A percentile compares a stretch with the other conserved stretches of the same genome.
Conservation (phyloP, 1,284 basidiomycete genomes). For the Ganoderma resinaceum region DNA sequence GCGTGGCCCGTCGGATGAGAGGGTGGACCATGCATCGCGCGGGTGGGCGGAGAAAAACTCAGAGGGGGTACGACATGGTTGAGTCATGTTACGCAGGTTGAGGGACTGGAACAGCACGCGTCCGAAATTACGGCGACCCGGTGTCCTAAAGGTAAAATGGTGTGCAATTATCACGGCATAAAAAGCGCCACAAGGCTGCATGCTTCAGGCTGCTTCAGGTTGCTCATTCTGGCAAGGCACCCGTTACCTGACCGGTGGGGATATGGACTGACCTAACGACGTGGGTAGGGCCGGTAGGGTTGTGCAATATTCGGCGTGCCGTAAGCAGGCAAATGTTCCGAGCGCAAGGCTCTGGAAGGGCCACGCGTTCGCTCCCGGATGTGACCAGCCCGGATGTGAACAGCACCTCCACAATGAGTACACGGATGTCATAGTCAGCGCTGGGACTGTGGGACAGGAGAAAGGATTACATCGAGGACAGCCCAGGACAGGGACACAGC, state of each 20-base stretch:
- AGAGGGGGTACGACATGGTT: conserved; percentile 23
- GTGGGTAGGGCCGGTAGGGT: background rate
- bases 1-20: background rate
- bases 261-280: background rate
- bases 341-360: background rate
- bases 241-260: background rate
- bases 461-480: conserved; percentile 20
- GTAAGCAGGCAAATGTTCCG: background rate
- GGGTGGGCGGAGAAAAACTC: background rate
- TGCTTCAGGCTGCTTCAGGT: conserved; percentile 8
- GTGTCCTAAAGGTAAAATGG: conserved; percentile 11
- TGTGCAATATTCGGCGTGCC: background rate
- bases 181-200: conserved; percentile 23
- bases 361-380: background rate
- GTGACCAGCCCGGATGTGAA: conserved; percentile 1
- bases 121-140: conserved; percentile 12
- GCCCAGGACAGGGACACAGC: conserved; percentile 19
- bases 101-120: conserved; percentile 4
- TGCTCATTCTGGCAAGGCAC: conserved; percentile 1
- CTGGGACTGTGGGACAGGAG: background rate
- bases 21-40: background rate
- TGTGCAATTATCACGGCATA: conserved; percentile 26
- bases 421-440: conserved; percentile 18
- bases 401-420: background rate
- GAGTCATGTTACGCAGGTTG: conserved; percentile 17